These are phyloP conservation scores for Oryza punctata DNA, from an alignment of 176 grass and related monocot species.

Conservation along the genomic window DNA sequence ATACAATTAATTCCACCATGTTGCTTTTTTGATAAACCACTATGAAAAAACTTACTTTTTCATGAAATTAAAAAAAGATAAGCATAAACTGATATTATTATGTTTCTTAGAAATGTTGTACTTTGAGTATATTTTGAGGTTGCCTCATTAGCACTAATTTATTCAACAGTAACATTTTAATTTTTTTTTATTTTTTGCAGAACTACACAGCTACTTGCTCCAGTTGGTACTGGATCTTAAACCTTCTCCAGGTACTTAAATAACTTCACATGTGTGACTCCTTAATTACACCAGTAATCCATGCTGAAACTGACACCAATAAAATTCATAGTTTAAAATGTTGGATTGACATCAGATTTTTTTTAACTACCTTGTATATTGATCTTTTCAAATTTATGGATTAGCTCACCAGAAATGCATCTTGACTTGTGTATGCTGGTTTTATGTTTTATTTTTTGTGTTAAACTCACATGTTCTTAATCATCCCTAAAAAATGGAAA, in stretches of 20 bases:
- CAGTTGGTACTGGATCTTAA: constrained; percentile 78
- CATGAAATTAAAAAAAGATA: neutral
- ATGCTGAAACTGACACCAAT: neutral
- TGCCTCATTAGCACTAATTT: constrained; percentile 4
- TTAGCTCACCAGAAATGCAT: neutral
- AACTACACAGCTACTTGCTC: constrained; percentile 86
- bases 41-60: neutral
- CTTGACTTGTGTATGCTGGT: too few species aligned
- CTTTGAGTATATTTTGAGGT: neutral
- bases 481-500: neutral
- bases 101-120: constrained; percentile 14
- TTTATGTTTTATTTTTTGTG: neutral
- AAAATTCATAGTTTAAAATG: neutral
- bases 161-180: constrained; percentile 23
- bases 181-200: constrained; percentile 49
- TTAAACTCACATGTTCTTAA: neutral
- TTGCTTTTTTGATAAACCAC: neutral
- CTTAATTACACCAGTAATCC: neutral
- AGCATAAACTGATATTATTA: neutral
- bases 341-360: neutral
- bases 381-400: neutral
- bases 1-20: neutral
- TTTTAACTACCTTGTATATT: neutral
- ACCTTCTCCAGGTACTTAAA: constrained; percentile 74
- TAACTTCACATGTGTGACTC: neutral